A percentile compares a stretch with the other conserved stretches of the same genome.
Conservation (phyloP, 2,329 filamentous ascomycete genomes). For the Talaromyces funiculosus region DNA sequence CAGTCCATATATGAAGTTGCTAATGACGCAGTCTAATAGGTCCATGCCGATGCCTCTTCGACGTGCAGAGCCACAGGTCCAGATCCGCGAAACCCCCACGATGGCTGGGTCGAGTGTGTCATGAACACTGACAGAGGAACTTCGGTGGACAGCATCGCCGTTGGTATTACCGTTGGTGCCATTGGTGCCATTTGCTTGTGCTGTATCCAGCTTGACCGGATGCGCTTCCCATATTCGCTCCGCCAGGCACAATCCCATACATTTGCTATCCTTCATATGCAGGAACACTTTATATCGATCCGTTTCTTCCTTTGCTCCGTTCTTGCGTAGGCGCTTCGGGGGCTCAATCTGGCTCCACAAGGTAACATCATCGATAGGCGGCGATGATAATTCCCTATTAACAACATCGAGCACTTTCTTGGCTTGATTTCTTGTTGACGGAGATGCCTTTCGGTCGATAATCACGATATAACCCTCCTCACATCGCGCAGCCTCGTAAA, state of each 20-base stretch:
- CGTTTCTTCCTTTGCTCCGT: slow-evolving; percentile 31
- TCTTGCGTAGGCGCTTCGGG: slow-evolving; percentile 32
- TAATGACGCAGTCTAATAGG: slow-evolving; percentile 52
- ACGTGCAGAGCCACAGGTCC: slow-evolving; percentile 55
- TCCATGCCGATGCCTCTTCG: slow-evolving; percentile 53
- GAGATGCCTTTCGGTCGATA: slow-evolving; percentile 51
- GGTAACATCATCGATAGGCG: slow-evolving; percentile 52
- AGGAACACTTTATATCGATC: slow-evolving; percentile 57
- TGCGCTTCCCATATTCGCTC: slow-evolving; percentile 57
- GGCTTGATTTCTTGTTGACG: slow-evolving; percentile 47
- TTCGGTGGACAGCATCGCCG: slow-evolving; percentile 15
- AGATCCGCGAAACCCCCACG: slow-evolving; percentile 61
- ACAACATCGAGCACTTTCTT: slow-evolving; percentile 58
- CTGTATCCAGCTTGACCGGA: slow-evolving; percentile 37
- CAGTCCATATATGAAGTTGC: slow-evolving; percentile 52
- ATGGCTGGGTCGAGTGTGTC: slow-evolving; percentile 43
- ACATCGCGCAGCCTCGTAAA: slow-evolving; percentile 47
- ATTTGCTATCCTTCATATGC: slow-evolving; percentile 57
- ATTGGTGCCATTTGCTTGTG: slow-evolving; percentile 17
- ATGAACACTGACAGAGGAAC: slow-evolving; percentile 43
- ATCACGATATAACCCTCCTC: slow-evolving; percentile 51
- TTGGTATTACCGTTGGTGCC: slow-evolving; percentile 10
- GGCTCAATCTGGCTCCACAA: slow-evolving; percentile 50
- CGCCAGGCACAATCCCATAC: slow-evolving; percentile 56
- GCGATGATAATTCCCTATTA: slow-evolving; percentile 57